Base-by-base conservation (phyloP, 148 eudicot species). In the Euryodendron excelsum region DNA sequence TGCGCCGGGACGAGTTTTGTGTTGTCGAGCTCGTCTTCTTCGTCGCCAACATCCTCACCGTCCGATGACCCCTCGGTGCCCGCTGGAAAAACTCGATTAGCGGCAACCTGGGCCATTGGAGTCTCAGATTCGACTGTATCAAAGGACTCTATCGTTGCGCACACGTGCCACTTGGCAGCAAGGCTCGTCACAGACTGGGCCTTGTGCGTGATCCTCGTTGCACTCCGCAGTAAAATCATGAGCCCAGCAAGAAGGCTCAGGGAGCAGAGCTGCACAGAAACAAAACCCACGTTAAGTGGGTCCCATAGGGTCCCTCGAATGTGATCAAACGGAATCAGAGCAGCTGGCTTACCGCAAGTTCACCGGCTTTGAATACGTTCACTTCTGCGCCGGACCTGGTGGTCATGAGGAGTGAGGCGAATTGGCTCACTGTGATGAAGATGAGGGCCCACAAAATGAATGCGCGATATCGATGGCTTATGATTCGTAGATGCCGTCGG, bases 111-210 rank as follows among this genome's bases (percentile, higher is more conserved):
- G 20, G 82, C 74, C n/a, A 81, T 55, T 23, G 96, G 94, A 23
- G 91, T 90, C 63, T 89, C 97, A 0, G 80, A 23, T 17, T 91
- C 94, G 18, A 72, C 72, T 20, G 83, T 27, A 2, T 83, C 86
- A 34, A 93, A 95, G 1, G 92, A 87, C 27, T 90, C 94, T 2
- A 93, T 82, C 1, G 98, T 93, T 6, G 98, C 93, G 23, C 92
- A 91, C 15, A 90, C 97, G 44, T 96, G 96, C 99, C 99, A 96
- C 84, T 93, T 93, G 21, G 99, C 84, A 13, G 98, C 97, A 18
- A 96, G 89, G 79, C 90, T 85, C 41, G 99, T 96, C 30, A 96
- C 89, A 8, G 94, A 89, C 73, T 85, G 98, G 44, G 98, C 99
- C 82, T 96, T 96, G 84, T 96, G 99, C 1, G 99, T 96, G 76